Percentiles rank a stretch among this genome's conserved stretches.
phyloP scores from a whole-genome alignment of 805 yeast species.

The Metschnikowia baotianmanensis region DNA sequence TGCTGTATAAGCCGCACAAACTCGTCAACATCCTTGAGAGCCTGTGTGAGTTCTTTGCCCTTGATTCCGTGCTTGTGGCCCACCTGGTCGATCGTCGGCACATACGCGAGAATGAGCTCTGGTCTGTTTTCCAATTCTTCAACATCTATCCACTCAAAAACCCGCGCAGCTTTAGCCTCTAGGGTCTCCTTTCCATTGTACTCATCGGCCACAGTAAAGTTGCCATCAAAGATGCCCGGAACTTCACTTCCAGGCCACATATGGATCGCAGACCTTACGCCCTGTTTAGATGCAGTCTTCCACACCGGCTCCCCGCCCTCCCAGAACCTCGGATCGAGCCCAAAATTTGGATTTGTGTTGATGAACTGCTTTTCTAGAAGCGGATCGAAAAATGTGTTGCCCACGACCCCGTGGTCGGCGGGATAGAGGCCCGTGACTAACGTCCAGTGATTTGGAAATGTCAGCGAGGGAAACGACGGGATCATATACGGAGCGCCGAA shows the following conservation, averaged over 20 bases:
- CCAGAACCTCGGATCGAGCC: constrained; percentile 67
- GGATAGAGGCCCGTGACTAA: constrained; percentile 85
- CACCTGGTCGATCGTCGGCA: constrained; percentile 76
- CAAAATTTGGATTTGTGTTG: constrained; percentile 54
- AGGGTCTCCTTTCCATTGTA: constrained; percentile 66
- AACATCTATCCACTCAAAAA: constrained; percentile 66
- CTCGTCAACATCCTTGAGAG: constrained; percentile 61
- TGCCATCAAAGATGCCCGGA: constrained; percentile 39
- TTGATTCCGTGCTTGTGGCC: constrained; percentile 73
- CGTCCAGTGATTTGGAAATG: constrained; percentile 93
- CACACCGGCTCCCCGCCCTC: constrained; percentile 84
- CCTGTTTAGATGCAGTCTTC: constrained; percentile 68
- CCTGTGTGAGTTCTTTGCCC: constrained; percentile 55
- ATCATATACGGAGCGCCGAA: constrained; percentile 78
- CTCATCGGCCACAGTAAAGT: constrained; percentile 55
- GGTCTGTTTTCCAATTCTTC: constrained; percentile 55
- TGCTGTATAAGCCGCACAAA: constrained; percentile 51
- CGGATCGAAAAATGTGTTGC: constrained; percentile 77
- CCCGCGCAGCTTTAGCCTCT: constrained; percentile 52
- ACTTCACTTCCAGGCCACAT: constrained; percentile 98
- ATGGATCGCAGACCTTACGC: constrained; percentile 70
- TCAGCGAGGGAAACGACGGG: constrained; percentile 85
- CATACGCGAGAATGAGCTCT: constrained; percentile 71
- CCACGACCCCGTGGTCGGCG: constrained; percentile 80
- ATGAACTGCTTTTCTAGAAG: constrained; percentile 52